Evolutionary conservation across 169 alveolate species (phyloP), one percentile per base, ranked within the genome.

Genomic region (Plasmodium relictum): DNA sequence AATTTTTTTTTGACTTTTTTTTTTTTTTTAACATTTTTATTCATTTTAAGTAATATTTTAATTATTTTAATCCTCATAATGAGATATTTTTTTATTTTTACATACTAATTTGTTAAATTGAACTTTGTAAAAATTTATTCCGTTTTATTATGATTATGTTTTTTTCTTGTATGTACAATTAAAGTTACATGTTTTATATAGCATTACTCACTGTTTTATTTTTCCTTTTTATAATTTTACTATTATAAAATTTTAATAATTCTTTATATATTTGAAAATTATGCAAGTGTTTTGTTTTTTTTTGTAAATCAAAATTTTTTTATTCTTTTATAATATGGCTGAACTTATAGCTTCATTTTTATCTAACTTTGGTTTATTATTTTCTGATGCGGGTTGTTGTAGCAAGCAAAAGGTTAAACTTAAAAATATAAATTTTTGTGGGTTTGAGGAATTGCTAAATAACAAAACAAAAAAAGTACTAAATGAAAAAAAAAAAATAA

Each of bases 271-370:
- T 2, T 31, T 3, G 3, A 31, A 31, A 31, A 31, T 31, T 31
- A 31, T 31, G 3, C 1, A 31, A 31, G 39, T 31, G 39, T 31
- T 31, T 31, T 31, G 39, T 31, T 31, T 31, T 31, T 31, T 31
- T 2, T 31, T 31, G 39, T 31, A 31, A 31, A 2, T 31, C 39
- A 31, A 2, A n/a, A 31, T 39, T 62, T 62, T 62, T 62, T 62
- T 24, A 62, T 12, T 37, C n/a, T 65, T 42, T n/a, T 66, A 44
- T 42, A 26, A 18, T 44, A 73, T 73, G 87, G 52, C 69, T 24
- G 56, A 62, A 31, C 59, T 20, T 58, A 18, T 74, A 48, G 37
- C 73, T 24, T 59, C 88, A 39, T 42, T 74, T 31, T 44, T 74
- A 16, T n/a, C 45, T 52, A 61, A 20, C 37, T 61, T 58, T 18